Base-by-base conservation (phyloP, 2,329 filamentous ascomycete genomes). In the Bipolaris cookei region DNA sequence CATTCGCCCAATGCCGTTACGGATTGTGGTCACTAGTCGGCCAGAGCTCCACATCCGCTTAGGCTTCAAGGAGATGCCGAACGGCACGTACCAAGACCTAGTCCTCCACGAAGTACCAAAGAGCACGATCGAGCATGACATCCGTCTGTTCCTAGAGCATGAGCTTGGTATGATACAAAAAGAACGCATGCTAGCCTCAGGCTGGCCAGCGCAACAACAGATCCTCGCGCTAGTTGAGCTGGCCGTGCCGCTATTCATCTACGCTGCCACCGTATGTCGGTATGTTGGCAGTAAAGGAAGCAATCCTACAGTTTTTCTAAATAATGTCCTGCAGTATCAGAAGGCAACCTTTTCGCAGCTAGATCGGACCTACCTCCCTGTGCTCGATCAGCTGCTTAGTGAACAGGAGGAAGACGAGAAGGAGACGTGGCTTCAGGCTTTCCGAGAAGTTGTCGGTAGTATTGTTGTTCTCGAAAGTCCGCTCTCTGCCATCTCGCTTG, bases 231-330 rank as follows among this genome's bases (percentile, higher is more conserved):
- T 78, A 5, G 66, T 74, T 39, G 41, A 67, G 49, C 70, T 43
- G 43, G 66, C 55, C 65, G 69, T 42, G 28, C 64, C 61, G 13
- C 59, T 78, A 23, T 78, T 78, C 53, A 78, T 78, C 52, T 75
- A 62, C 37, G 70, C 76, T 46, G 63, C 63, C 23, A 73, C 68
- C 1, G 59, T 61, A 8, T 72, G 63, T 54, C 65, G 66, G 35
- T 72, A 66, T 53, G 28, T 73, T 44, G 49, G 57, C 23, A 54
- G 18, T 5, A 57, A 62, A 43, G 41, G 56, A 61, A 6, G 59
- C 32, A 28, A 61, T 30, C 34, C 46, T 46, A 34, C 51, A 35
- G 54, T 25, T 16, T 49, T 5, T 6, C n/a, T 49, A 4, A 39
- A n/a, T 4, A 39, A 49, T 21, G 55, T 67, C 10, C 38, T 67